Conservation (phyloP, 1,139 yeast species). For the Magnusiomyces fungicola region DNA sequence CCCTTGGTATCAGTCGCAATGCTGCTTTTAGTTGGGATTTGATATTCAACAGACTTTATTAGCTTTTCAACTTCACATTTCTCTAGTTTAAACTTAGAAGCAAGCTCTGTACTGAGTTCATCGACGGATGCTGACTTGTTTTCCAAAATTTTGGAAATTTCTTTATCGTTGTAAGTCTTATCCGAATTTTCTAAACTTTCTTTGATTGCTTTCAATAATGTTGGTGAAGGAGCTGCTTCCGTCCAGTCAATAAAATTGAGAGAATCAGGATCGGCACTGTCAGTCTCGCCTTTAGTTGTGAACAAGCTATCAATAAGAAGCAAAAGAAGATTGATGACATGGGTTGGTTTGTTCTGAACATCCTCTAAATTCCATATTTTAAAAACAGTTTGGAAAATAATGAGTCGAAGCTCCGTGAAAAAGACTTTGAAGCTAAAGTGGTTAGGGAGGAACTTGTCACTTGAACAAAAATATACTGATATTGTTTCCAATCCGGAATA, state of each 20-base stretch:
- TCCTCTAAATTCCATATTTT: conserved; percentile 27
- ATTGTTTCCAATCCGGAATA: not conserved
- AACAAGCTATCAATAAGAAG: conserved; percentile 16
- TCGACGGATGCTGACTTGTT: not conserved
- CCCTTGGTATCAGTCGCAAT: not conserved
- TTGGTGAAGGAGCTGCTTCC: conserved; percentile 46
- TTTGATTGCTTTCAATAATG: conserved; percentile 42
- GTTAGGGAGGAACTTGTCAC: conserved; percentile 20
- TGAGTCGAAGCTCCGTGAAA: conserved; percentile 28
- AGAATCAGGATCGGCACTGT: conserved; percentile 7
- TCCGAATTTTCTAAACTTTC: no score
- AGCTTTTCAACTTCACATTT: conserved; percentile 2
- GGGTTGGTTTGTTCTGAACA: conserved; percentile 20
- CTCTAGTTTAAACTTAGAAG: conserved; percentile 1
- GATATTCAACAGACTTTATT: not conserved
- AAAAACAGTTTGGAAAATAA: conserved; percentile 20
- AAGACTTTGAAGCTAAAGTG: conserved; percentile 29
- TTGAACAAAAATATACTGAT: no score
- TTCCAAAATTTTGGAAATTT: conserved; percentile 17
- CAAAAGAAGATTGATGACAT: conserved; percentile 20
- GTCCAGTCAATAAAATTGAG: conserved; percentile 30
- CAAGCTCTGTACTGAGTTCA: not conserved
- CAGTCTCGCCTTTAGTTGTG: not conserved
- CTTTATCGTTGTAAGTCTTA: conserved; percentile 35
- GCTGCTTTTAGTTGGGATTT: not conserved